These are phyloP conservation scores for Ceratobasidium papillatum DNA, from an alignment of 1,284 basidiomycete species.

Conservation along the genomic window DNA sequence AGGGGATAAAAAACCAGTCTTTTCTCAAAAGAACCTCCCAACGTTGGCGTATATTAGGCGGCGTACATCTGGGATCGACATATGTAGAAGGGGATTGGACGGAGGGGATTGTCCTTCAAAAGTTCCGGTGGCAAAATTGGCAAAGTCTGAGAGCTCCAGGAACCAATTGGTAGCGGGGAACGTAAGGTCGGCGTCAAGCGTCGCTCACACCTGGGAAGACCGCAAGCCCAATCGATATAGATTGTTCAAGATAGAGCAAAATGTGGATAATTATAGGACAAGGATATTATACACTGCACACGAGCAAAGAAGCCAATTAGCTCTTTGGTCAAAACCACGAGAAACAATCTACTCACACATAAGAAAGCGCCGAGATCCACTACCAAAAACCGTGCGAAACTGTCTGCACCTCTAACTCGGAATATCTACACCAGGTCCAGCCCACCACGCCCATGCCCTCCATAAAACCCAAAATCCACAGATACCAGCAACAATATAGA, in stretches of 20 bases:
- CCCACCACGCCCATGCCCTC: slow-evolving; percentile 49
- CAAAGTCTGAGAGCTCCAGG: no score
- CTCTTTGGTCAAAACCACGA: background rate
- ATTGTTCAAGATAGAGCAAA: background rate
- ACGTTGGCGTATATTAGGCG: no score
- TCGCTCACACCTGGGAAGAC: background rate
- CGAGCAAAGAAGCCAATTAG: background rate
- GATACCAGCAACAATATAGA: slow-evolving; percentile 61
- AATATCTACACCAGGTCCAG: slow-evolving; percentile 44
- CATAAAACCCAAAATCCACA: slow-evolving; percentile 60
- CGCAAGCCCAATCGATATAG: background rate
- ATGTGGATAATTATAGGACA: background rate
- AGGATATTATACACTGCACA: background rate
- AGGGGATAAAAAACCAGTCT: no score
- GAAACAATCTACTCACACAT: background rate
- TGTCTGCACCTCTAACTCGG: background rate
- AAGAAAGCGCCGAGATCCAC: background rate
- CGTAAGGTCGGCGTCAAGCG: background rate
- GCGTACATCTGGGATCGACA: no score
- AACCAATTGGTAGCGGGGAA: no score
- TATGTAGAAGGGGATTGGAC: no score
- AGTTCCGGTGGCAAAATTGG: no score
- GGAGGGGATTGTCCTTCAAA: no score
- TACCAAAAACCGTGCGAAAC: background rate
- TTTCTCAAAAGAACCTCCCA: no score